A percentile compares a stretch with the other conserved stretches of the same genome.
Evolutionary conservation across 2,329 filamentous ascomycete species (phyloP).

Genomic region (Epichloe glyceriae): DNA sequence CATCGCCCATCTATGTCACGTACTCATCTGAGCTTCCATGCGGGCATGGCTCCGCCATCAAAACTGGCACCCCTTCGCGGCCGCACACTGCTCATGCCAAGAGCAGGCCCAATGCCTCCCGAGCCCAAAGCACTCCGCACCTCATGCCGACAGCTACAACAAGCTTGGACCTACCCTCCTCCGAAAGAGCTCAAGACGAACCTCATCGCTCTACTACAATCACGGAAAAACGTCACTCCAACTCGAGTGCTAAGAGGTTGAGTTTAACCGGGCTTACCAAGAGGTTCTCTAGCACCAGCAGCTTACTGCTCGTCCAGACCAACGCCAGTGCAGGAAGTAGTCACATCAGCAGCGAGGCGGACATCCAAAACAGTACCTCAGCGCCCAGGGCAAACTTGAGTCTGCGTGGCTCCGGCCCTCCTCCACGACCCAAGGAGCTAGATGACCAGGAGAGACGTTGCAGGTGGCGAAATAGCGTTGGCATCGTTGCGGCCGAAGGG

Average conservation of each 20-base stretch:
- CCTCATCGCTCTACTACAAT: constrained; percentile 7
- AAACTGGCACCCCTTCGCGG: constrained; percentile 18
- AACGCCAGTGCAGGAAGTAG: constrained; percentile 38
- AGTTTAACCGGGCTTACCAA: constrained; percentile 51
- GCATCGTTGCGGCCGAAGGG: constrained; percentile 39
- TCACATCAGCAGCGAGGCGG: constrained; percentile 32
- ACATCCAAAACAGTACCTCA: constrained; percentile 23
- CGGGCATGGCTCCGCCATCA: constrained; percentile 10
- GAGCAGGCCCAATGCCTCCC: constrained; percentile 28
- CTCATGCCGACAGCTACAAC: constrained; percentile 19
- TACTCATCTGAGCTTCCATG: constrained; percentile 20
- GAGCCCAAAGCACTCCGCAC: constrained; percentile 36
- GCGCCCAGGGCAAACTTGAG: constrained; percentile 26
- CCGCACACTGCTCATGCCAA: constrained; percentile 43
- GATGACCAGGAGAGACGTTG: constrained; percentile 32
- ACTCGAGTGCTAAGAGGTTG: constrained; percentile 41
- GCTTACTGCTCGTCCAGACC: constrained; percentile 44
- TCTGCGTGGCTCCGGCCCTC: constrained; percentile 24
- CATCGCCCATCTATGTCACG: constrained; percentile 21
- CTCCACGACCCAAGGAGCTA: constrained; percentile 21
- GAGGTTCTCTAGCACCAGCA: constrained; percentile 47
- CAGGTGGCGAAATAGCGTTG: constrained; percentile 44
- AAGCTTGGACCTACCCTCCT: constrained; percentile 12
- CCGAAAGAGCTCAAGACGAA: constrained; percentile 14
- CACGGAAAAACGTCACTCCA: constrained; percentile 37